Base-by-base conservation (phyloP, 2,329 filamentous ascomycete genomes). In the Fusarium camptoceras region DNA sequence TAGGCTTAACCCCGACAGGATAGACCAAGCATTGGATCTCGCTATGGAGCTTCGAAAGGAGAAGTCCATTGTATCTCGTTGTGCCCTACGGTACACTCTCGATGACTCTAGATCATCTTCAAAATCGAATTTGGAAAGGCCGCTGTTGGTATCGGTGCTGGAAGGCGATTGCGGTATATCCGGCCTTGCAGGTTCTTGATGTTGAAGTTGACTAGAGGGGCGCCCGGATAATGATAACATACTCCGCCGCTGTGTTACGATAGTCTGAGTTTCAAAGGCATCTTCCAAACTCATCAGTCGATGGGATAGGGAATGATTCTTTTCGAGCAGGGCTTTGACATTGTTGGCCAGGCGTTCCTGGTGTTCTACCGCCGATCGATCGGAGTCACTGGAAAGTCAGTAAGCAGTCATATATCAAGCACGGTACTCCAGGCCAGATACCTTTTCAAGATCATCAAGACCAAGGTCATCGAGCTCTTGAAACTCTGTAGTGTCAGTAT, bases 271-370 rank as follows among this genome's bases (percentile, higher is more conserved):
- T 15, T 71, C 68, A 4, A 62, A 16, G 0, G 50, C 16, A 6
- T 65, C 25, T 15, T 66, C 69, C 0, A 71, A 0, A 0, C 39
- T 55, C 57, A 71, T 60, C 3, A 71, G 14, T 0, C 68, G 15
- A 2, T 49, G 42, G 0, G 42, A 57, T 0, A 71, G 20, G 0
- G n/a, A 8, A 0, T 60, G 4, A 0, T 71, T 71, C 0, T 5
- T 66, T 1, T 68, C 59, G 1, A 71, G 18, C 1, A 71, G 64
- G 3, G 6, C 0, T 6, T 44, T 14, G 1, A 62, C 10, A 0
- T 53, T 60, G 2, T 24, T 37, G 7, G 22, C 27, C 0, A 62
- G n/a, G 15, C 54, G 11, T 6, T 53, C 20, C 2, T 60, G 59
- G 10, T 60, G 64, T 16, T 39, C 6, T 0, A 34, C 30, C 20